Conservation (phyloP, 2,329 filamentous ascomycete genomes). For the Myriosclerotinia scirpicola region DNA sequence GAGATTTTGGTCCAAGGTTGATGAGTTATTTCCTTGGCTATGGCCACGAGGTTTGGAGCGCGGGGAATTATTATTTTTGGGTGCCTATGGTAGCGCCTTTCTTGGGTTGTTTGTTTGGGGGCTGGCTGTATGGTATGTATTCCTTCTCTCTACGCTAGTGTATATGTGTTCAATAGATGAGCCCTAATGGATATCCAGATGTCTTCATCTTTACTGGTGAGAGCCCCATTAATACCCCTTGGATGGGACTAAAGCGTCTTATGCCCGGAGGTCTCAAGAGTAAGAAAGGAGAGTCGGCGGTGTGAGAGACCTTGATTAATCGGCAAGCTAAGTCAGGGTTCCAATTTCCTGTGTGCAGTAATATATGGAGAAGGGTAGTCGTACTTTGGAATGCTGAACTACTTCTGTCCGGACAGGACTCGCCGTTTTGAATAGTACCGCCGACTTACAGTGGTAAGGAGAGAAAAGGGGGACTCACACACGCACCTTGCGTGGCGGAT, state of each 20-base stretch:
- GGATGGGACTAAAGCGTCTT: slow-evolving; percentile 36
- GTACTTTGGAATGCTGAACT: background rate
- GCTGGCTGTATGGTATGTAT: slow-evolving; percentile 56
- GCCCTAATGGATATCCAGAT: slow-evolving; percentile 38
- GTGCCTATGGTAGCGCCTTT: slow-evolving; percentile 73
- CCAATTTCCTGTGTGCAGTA: background rate
- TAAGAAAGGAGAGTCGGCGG: background rate
- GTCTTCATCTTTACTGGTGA: slow-evolving; percentile 50
- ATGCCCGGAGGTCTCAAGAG: slow-evolving; percentile 11
- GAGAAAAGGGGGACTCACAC: too few relatives aligned
- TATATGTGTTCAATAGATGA: background rate
- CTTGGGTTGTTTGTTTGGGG: slow-evolving; percentile 61
- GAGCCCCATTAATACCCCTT: slow-evolving; percentile 38
- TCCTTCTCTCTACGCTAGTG: background rate
- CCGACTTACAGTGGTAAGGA: background rate
- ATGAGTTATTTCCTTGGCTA: slow-evolving; percentile 69
- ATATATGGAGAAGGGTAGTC: background rate
- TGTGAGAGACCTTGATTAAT: background rate
- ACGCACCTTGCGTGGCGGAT: too few relatives aligned
- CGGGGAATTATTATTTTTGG: slow-evolving; percentile 72
- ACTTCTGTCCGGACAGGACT: too few relatives aligned
- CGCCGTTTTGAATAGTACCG: background rate
- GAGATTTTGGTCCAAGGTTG: slow-evolving; percentile 68
- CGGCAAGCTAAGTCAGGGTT: too few relatives aligned
- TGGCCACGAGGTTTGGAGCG: slow-evolving; percentile 64